Evolutionary conservation across 1,139 yeast genomes (phyloP), one percentile per base, ranked within the genome.

Genomic region (Magnusiomyces starmeri): DNA sequence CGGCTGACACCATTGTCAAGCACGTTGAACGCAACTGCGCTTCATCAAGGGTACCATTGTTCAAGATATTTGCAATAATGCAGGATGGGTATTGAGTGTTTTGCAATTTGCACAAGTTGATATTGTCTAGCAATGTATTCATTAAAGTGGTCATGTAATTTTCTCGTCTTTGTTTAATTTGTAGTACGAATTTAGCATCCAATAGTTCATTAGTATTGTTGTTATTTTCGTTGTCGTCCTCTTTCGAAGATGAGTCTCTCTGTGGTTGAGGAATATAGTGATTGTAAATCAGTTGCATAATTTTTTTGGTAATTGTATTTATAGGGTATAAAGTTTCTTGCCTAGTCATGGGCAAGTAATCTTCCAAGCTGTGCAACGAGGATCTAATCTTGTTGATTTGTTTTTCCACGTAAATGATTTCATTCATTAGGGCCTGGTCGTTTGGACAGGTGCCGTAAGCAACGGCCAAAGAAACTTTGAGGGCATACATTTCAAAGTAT

Each of bases 1-100:
- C 94, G 3, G 92, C 92, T 59, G 89, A 82, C 0, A 85, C 82
- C 83, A 84, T 79, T 0, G 92, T 82, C 46, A 85, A 68, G 62
- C 90, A 83, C 7, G 83, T 74, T 47, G 87, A 79, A 51, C 75
- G 74, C n/a, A n/a, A n/a, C n/a, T n/a, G n/a, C n/a, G n/a, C n/a
- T n/a, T n/a, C n/a, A n/a, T n/a, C n/a, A n/a, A n/a, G n/a, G n/a
- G n/a, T n/a, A n/a, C n/a, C n/a, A n/a, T n/a, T n/a, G n/a, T 62
- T 58, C 46, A 53, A 32, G 43, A 47, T 51, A 14, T 37, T 43
- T n/a, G 35, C 46, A 26, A 43, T 26, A 26, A 43, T 43, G 46
- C 46, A 43, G 4, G 46, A 20, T 7, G 34, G n/a, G 12, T n/a
- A 14, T 14, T 20, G 32, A 10, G n/a, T 24, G 14, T 32, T 22